Percentiles rank a stretch among this genome's conserved stretches.
These are phyloP conservation scores for Quercus wislizeni DNA, from an alignment of 306 rosid genomes.

Conservation along the genomic window DNA sequence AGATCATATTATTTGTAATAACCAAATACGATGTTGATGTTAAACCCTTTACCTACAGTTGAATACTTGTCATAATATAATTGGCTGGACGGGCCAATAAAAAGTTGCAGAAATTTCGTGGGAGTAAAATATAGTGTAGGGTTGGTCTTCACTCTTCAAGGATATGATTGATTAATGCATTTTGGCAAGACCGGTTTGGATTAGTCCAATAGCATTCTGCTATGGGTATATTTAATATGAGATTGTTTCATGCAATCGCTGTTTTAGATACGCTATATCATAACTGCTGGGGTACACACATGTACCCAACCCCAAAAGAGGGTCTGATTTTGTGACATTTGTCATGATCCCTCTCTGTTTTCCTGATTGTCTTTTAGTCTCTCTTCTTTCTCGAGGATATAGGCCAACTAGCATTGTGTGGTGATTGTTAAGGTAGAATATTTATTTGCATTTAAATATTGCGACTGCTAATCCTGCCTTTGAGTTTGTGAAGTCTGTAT, in stretches of 20 bases:
- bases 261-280: not conserved
- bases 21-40: not conserved
- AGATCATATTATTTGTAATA: not conserved
- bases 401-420: too few relatives aligned
- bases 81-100: not conserved
- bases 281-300: too few relatives aligned
- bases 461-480: not conserved
- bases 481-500: not conserved
- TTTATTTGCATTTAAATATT: not conserved
- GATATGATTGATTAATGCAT: too few relatives aligned
- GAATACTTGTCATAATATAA: not conserved
- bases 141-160: not conserved
- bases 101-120: not conserved
- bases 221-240: not conserved
- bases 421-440: not conserved
- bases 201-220: not conserved
- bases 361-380: too few relatives aligned
- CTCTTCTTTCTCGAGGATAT: too few relatives aligned
- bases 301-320: too few relatives aligned
- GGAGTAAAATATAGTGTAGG: not conserved
- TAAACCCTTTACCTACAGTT: not conserved
- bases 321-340: too few relatives aligned
- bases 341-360: too few relatives aligned
- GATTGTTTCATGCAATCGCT: not conserved
- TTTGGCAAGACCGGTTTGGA: not conserved